Evolutionary conservation across 192 early-diverging fungal genomes (phyloP).

Genomic region (Backusella westeae): DNA sequence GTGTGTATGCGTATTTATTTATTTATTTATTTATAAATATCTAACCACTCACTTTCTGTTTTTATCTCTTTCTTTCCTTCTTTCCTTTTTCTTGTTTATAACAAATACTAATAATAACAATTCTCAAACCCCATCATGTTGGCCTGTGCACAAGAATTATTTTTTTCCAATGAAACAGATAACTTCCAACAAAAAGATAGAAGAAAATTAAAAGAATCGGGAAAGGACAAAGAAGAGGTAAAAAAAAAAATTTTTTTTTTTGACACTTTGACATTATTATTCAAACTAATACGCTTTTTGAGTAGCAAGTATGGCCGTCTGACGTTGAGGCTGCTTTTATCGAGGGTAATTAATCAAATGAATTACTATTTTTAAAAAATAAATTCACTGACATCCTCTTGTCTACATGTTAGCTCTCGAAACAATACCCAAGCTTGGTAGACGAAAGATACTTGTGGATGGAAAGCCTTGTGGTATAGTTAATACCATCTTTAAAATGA

Average conservation of each 20-base stretch:
- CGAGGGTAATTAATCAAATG: constrained; percentile 41
- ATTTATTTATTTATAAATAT: not conserved
- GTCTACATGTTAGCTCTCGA: constrained; percentile 38
- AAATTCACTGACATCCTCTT: constrained; percentile 10
- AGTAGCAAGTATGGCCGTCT: constrained; percentile 54
- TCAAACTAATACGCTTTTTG: not conserved
- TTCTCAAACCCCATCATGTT: constrained; percentile 18
- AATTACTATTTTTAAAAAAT: not conserved
- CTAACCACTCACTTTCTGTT: not conserved
- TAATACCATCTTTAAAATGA: not conserved
- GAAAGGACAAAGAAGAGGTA: constrained; percentile 30
- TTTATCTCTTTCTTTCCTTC: not conserved
- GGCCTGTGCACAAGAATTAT: constrained; percentile 35
- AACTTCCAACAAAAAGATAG: constrained; percentile 13
- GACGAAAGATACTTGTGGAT: constrained; percentile 51
- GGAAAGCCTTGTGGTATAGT: constrained; percentile 49
- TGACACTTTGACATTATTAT: not conserved
- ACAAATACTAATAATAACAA: not conserved
- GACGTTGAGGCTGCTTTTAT: constrained; percentile 58
- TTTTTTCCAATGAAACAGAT: constrained; percentile 9
- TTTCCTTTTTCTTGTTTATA: not conserved
- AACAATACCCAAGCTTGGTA: constrained; percentile 53
- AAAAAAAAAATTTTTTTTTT: not conserved
- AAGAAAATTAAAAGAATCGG: not conserved
- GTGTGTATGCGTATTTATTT: not conserved